Percentiles rank a stretch among this genome's conserved stretches.
Evolutionary conservation across 805 yeast genomes (phyloP).

Genomic region (Wickerhamomyces kurtzmanii): DNA sequence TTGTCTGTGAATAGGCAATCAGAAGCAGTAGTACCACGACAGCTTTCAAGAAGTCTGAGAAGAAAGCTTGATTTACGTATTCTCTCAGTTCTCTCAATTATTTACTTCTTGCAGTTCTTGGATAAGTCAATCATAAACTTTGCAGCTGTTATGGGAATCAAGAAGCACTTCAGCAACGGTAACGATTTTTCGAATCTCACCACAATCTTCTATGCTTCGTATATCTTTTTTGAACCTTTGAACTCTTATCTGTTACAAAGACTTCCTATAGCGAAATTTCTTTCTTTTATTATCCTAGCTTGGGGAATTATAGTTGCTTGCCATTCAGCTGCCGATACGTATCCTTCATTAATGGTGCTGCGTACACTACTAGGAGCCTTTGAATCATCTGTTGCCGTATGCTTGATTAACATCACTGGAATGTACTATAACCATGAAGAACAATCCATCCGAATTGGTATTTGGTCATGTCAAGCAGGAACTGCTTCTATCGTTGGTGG

Average conservation of each 20-base stretch:
- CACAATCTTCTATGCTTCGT: constrained; percentile 43
- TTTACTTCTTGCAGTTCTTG: constrained; percentile 47
- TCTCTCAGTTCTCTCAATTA: constrained; percentile 38
- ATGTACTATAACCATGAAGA: constrained; percentile 52
- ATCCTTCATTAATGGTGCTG: constrained; percentile 45
- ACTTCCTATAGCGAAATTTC: constrained; percentile 41
- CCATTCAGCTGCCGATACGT: constrained; percentile 42
- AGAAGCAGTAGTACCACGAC: too few relatives aligned
- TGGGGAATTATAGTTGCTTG: constrained; percentile 47
- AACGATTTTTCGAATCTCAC: constrained; percentile 43
- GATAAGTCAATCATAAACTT: constrained; percentile 52
- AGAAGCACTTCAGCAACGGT: constrained; percentile 31
- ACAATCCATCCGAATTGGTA: constrained; percentile 42
- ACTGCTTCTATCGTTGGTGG: constrained; percentile 36
- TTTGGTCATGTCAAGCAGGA: constrained; percentile 52
- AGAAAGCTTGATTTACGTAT: constrained; percentile 37
- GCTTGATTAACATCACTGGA: constrained; percentile 45
- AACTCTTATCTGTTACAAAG: constrained; percentile 37
- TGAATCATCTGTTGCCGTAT: constrained; percentile 47
- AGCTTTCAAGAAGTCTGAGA: constrained; percentile 8
- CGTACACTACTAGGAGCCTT: constrained; percentile 43
- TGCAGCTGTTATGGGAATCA: constrained; percentile 59
- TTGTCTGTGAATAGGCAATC: too few relatives aligned
- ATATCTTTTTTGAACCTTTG: constrained; percentile 45
- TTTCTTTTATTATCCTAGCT: constrained; percentile 32